These are phyloP conservation scores for Pseudogymnoascus sp. DNA, from an alignment of 2,329 filamentous ascomycete species.

Conservation along the genomic window DNA sequence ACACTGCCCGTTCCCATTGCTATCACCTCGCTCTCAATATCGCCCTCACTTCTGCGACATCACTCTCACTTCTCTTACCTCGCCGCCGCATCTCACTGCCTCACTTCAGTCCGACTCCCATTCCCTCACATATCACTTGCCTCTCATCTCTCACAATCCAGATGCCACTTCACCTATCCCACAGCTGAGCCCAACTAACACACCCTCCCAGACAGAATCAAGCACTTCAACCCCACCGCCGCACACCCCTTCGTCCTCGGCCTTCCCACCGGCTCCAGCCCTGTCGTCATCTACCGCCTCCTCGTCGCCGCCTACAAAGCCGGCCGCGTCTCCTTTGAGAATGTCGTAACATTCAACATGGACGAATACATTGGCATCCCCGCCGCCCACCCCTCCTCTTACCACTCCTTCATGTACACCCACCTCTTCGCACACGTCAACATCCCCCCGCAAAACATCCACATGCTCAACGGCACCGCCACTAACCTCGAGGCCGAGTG, in stretches of 20 bases:
- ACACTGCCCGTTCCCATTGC: neutral
- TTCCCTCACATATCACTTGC: neutral
- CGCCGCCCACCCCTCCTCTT: slow-evolving; percentile 75
- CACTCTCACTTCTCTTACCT: neutral
- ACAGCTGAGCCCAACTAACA: neutral
- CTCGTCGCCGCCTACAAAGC: slow-evolving; percentile 66
- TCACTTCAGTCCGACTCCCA: neutral
- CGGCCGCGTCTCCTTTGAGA: slow-evolving; percentile 69
- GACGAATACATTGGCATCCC: slow-evolving; percentile 84
- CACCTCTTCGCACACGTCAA: slow-evolving; percentile 83
- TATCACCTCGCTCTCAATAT: neutral
- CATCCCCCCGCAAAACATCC: slow-evolving; percentile 72
- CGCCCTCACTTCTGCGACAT: neutral
- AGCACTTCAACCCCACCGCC: slow-evolving; percentile 64
- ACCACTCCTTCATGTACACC: slow-evolving; percentile 91
- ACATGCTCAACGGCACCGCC: slow-evolving; percentile 78
- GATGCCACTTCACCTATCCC: neutral
- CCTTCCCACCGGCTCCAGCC: slow-evolving; percentile 75
- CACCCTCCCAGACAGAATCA: slow-evolving; percentile 62
- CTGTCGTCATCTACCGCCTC: slow-evolving; percentile 68
- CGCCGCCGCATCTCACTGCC: neutral
- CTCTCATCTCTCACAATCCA: neutral
- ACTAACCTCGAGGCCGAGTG: slow-evolving; percentile 69
- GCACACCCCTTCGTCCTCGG: slow-evolving; percentile 74
- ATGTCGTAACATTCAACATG: slow-evolving; percentile 83